Base-by-base conservation (phyloP, 139 green algal genomes). In the Astrephomene gubernaculifera region DNA sequence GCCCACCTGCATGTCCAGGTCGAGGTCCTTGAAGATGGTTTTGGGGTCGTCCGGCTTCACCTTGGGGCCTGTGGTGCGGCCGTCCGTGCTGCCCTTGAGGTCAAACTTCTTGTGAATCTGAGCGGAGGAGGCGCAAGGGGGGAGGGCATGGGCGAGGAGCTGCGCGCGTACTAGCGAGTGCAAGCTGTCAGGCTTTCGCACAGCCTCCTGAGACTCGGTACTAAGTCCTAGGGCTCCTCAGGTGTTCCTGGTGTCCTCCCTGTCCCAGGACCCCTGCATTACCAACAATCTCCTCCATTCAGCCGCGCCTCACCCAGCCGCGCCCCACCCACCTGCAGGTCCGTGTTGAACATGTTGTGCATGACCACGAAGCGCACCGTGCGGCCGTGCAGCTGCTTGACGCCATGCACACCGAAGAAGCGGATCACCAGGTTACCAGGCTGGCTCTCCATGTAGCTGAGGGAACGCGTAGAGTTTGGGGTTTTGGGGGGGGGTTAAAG, bases 281-380 rank as follows among this genome's bases (percentile, higher is more conserved):
- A 52, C 67, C 36, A 29, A 2, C 36, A n/a, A 21, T 6, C 67
- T n/a, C 36, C 67, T 21, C 38, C 63, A 10, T 41, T 10, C n/a
- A 38, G n/a, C n/a, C 63, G 8, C n/a, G n/a, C n/a, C 27, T 9
- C n/a, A 72, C 36, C 14, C 36, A 49, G 5, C 14, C 71, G 19
- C 71, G 43, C 91, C 91, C 92, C 87, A 87, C 99, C 95, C 41
- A 99, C 93, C 35, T 91, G 93, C 57, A 98, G 89, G 79, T 98
- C 95, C 3, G 96, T 97, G 76, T 89, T 88, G 74, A 99, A 96
- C 31, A 99, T 93, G 90, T 99, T 99, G 85, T 87, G 91, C 97
- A 99, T 99, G 14, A 99, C 96, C 43, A 99, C 89, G 87, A 99
- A 99, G 1, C 97, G 93, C 63, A 97, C 95, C 69, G 95, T 95